Evolutionary conservation across 2,329 filamentous ascomycete species (phyloP).

Genomic region (Cladophialophora yegresii): DNA sequence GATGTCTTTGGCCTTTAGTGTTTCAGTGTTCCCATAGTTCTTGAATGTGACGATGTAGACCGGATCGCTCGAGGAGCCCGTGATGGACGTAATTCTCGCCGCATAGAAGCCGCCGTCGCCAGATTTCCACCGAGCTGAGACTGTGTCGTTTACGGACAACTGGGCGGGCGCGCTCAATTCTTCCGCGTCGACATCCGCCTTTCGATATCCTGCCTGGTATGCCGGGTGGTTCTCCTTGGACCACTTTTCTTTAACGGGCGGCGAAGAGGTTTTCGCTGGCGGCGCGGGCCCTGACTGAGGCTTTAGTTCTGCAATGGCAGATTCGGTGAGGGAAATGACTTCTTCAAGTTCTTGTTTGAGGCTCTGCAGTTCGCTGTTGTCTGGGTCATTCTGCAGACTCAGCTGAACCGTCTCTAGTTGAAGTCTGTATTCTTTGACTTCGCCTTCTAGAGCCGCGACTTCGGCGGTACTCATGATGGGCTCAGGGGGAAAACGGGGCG

Average conservation of each 20-base stretch:
- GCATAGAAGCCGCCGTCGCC: slow-evolving; percentile 90
- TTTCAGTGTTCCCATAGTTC: slow-evolving; percentile 78
- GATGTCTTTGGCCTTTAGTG: slow-evolving; percentile 77
- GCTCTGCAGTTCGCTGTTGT: slow-evolving; percentile 73
- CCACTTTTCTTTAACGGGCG: slow-evolving; percentile 70
- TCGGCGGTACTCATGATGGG: slow-evolving; percentile 36
- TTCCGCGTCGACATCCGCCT: slow-evolving; percentile 56
- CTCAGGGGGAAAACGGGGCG: neutral
- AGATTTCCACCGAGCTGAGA: slow-evolving; percentile 86
- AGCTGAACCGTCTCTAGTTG: slow-evolving; percentile 77
- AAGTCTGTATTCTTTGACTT: slow-evolving; percentile 62
- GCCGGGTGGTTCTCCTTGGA: slow-evolving; percentile 78
- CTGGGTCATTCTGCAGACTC: slow-evolving; percentile 76
- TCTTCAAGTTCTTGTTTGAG: slow-evolving; percentile 80
- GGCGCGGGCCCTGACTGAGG: slow-evolving; percentile 52
- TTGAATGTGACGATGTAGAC: slow-evolving; percentile 96
- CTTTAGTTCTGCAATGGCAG: slow-evolving; percentile 78
- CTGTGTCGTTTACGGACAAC: slow-evolving; percentile 85
- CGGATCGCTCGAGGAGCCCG: slow-evolving; percentile 83
- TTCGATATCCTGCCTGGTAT: slow-evolving; percentile 62
- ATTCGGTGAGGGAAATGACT: slow-evolving; percentile 76
- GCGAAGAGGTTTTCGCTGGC: slow-evolving; percentile 50
- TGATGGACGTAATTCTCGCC: slow-evolving; percentile 89
- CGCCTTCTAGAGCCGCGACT: slow-evolving; percentile 48
- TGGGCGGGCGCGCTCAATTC: slow-evolving; percentile 47